Evolutionary conservation across 345 rosid genomes (phyloP), one percentile per base, ranked within the genome.

Genomic region (Excoecaria agallocha): DNA sequence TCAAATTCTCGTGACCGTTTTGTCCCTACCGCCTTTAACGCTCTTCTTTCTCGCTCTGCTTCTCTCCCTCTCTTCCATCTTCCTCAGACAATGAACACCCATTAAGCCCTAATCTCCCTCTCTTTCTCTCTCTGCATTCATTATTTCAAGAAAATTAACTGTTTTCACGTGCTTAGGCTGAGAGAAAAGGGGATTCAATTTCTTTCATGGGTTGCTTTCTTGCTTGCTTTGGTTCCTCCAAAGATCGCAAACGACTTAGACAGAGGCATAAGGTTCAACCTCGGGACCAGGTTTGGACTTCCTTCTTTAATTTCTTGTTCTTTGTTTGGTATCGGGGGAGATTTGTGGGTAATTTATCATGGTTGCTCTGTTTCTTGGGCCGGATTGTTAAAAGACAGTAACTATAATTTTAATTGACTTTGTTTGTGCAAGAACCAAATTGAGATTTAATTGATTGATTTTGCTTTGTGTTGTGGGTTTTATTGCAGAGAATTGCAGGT

Each of bases 211-310:
- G 91, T 75, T 95, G 98, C 86, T 93, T 93, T 78, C 82, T 80
- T 68, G 89, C 82, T 56, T 95, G 99, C 77, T 95, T 93, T 77
- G 96, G 99, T 82, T 84, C 96, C 10, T 81, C 93, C 83, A 89
- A 86, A 74, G 85, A 87, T 85, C 86, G 84, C 77, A 87, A 73
- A 71, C 82, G 81, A 64, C 89, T 87, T 5, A 82, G 71, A 71
- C 84, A 73, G 57, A 80, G 77, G 54, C 84, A 77, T 55, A 85
- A 85, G 69, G 85, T 87, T 79, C 94, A 85, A 64, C 80, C 84
- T 54, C 76, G 75, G 24, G 72, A 60, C 49, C 87, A 82, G 37
- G 97, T 94, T 22, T 3, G 6, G 15, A 11, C n/a, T 22, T 72
- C 46, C 1, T 16, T 22, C 52, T 73, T 41, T 65, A 22, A 9